These are phyloP conservation scores for Arthroderma sp. DNA, from an alignment of 2,329 filamentous ascomycete species.

Conservation along the genomic window DNA sequence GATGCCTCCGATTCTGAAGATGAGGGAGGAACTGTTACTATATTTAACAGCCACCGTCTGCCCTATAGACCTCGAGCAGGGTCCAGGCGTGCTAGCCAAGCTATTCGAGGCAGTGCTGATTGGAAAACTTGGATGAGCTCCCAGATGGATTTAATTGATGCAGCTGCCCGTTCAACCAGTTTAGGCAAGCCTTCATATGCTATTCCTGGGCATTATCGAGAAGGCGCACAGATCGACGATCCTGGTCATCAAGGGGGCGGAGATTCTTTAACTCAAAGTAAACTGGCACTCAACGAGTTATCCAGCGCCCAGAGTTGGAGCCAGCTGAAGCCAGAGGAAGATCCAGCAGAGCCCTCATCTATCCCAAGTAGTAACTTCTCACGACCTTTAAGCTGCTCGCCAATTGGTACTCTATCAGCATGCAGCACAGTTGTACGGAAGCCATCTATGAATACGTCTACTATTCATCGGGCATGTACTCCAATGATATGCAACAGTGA, in stretches of 20 bases:
- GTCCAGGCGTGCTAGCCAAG: not conserved
- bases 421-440: conserved; percentile 11
- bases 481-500: not conserved
- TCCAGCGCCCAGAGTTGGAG: no score
- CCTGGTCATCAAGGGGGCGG: conserved; percentile 4
- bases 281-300: not conserved
- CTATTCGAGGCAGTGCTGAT: conserved; percentile 11
- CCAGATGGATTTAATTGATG: conserved; percentile 17
- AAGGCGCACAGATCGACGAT: conserved; percentile 19
- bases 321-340: not conserved
- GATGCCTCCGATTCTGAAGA: conserved; percentile 11
- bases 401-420: conserved; percentile 11
- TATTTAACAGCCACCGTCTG: conserved; percentile 14
- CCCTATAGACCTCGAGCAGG: conserved; percentile 8
- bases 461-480: conserved; percentile 6
- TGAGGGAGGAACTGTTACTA: conserved; percentile 17
- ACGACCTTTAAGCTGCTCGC: conserved; percentile 13
- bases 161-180: not conserved
- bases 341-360: conserved; percentile 10
- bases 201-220: conserved; percentile 18
- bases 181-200: not conserved
- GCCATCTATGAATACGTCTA: conserved; percentile 8
- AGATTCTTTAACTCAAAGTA: not conserved
- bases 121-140: conserved; percentile 20
- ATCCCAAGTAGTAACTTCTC: conserved; percentile 16